Percentiles rank a stretch among this genome's conserved stretches.
These are phyloP conservation scores for Pestalotiopsis sp. DNA, from an alignment of 2,329 filamentous ascomycete species.

Conservation along the genomic window DNA sequence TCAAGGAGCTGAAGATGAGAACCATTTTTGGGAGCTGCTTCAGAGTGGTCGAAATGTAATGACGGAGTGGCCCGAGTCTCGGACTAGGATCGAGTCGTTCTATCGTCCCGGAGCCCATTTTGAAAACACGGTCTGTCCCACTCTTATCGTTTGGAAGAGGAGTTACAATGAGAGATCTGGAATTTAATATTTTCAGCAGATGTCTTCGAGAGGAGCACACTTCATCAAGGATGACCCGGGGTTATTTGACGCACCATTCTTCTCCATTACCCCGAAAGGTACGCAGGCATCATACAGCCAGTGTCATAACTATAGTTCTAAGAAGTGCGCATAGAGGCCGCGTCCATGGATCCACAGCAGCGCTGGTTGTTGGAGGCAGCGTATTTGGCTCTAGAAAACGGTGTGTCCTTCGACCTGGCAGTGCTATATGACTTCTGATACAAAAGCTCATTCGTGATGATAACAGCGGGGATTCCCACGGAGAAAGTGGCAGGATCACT, in stretches of 20 bases:
- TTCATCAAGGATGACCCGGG: background rate
- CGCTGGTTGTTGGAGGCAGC: constrained; percentile 6
- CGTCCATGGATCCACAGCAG: constrained; percentile 13
- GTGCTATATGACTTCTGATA: background rate
- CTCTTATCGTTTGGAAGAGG: too few species aligned
- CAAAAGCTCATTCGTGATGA: background rate
- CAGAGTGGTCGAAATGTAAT: constrained; percentile 6
- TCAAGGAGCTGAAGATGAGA: constrained; percentile 2
- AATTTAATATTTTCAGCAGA: background rate
- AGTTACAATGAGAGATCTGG: too few species aligned
- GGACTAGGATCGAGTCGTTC: background rate
- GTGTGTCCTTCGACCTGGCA: background rate
- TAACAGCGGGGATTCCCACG: constrained; percentile 17
- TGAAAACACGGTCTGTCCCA: background rate
- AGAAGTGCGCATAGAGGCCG: background rate
- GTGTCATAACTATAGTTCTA: too few species aligned
- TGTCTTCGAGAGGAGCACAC: background rate
- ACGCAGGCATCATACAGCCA: too few species aligned
- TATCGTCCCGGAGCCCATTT: background rate
- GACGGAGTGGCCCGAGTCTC: constrained; percentile 1
- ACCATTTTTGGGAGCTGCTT: constrained; percentile 5
- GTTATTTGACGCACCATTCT: constrained; percentile 5
- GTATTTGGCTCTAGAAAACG: constrained; percentile 13
- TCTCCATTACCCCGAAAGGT: background rate
- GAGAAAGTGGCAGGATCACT: constrained; percentile 14